These are phyloP conservation scores for Macrocybe gigantea DNA, from an alignment of 768 basidiomycete species.

Conservation along the genomic window DNA sequence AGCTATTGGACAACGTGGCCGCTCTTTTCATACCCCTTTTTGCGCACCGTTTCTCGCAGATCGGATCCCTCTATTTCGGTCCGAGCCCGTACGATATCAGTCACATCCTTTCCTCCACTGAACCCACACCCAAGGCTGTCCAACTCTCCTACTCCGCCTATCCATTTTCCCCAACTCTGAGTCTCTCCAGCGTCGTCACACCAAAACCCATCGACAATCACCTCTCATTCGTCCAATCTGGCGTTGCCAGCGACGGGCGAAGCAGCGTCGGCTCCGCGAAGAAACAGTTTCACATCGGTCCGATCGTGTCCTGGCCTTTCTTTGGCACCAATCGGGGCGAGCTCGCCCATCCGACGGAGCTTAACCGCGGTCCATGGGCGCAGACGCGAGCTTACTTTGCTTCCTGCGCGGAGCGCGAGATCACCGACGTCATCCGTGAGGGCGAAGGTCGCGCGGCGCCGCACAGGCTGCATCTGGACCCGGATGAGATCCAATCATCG, in stretches of 20 bases:
- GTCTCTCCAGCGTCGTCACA: conserved; percentile 21
- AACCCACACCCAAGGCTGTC: conserved; percentile 38
- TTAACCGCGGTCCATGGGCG: conserved; percentile 78
- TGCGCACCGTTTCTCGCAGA: conserved; percentile 66
- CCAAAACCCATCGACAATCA: conserved; percentile 10
- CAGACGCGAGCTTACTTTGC: conserved; percentile 53
- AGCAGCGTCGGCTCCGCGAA: not conserved
- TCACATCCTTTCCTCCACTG: conserved; percentile 23
- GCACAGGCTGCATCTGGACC: conserved; percentile 75
- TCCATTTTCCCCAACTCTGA: conserved; percentile 38
- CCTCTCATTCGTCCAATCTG: conserved; percentile 12
- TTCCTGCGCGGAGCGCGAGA: conserved; percentile 69
- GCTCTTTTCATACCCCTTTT: conserved; percentile 66
- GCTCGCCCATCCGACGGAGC: conserved; percentile 56
- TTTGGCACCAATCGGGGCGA: conserved; percentile 82
- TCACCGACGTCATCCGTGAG: conserved; percentile 66
- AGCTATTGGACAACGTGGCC: conserved; percentile 65
- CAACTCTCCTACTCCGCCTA: conserved; percentile 33
- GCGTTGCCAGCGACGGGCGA: conserved; percentile 4
- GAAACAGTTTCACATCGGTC: conserved; percentile 57
- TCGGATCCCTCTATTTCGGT: conserved; percentile 70
- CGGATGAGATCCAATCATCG: conserved; percentile 66
- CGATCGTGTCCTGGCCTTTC: conserved; percentile 88
- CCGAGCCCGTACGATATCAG: conserved; percentile 24
- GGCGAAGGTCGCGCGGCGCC: conserved; percentile 74